These are phyloP conservation scores for Penicillium verhagenii DNA, from an alignment of 495 filamentous ascomycete genomes.

Conservation along the genomic window DNA sequence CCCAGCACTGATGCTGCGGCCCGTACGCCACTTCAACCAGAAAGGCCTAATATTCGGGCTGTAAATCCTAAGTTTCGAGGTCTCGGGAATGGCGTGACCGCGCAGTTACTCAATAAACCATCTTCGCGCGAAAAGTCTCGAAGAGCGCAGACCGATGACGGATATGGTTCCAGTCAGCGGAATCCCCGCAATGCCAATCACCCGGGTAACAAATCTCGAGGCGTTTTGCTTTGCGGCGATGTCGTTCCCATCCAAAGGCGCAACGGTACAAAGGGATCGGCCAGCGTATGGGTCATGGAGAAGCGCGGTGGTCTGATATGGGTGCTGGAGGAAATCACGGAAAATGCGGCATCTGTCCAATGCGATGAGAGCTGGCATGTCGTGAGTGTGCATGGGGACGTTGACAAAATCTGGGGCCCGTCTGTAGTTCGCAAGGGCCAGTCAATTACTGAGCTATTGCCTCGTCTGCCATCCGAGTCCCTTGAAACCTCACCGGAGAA, in stretches of 20 bases:
- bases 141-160: conserved; percentile 72
- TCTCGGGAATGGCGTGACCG: conserved; percentile 78
- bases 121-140: conserved; percentile 65
- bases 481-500: conserved; percentile 62
- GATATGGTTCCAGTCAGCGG: conserved; percentile 64
- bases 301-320: conserved; percentile 92
- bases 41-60: conserved; percentile 38
- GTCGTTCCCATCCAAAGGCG: conserved; percentile 96
- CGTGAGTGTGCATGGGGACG: conserved; percentile 63
- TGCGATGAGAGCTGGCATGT: conserved; percentile 74
- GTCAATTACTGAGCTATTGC: conserved; percentile 72
- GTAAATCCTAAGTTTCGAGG: conserved; percentile 53
- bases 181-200: conserved; percentile 52
- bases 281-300: conserved; percentile 97
- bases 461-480: conserved; percentile 72
- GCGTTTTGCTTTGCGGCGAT: conserved; percentile 91
- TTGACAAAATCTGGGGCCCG: conserved; percentile 77
- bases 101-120: conserved; percentile 82
- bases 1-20: conserved; percentile 50
- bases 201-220: conserved; percentile 72
- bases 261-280: conserved; percentile 85
- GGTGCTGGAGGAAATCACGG: conserved; percentile 96
- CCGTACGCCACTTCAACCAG: conserved; percentile 34
- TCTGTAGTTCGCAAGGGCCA: conserved; percentile 62
- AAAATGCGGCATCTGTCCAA: conserved; percentile 76